Conservation (phyloP, 1,139 yeast genomes). For the Suhomyces ambrosiae region DNA sequence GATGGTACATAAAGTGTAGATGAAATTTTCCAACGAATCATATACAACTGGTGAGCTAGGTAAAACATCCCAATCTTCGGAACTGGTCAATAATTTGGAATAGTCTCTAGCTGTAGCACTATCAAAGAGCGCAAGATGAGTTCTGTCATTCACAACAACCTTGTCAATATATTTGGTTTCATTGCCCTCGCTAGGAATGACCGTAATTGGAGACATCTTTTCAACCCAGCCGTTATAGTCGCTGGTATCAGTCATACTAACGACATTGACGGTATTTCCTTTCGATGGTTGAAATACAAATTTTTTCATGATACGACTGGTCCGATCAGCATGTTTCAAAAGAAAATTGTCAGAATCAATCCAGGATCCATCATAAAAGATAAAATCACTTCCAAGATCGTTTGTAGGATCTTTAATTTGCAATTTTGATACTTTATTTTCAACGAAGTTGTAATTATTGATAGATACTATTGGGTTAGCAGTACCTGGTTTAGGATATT, state of each 20-base stretch:
- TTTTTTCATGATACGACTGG: conserved; percentile 62
- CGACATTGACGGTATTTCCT: conserved; percentile 15
- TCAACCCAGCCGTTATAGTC: conserved; percentile 63
- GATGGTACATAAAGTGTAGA: conserved; percentile 68
- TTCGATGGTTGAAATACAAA: conserved; percentile 49
- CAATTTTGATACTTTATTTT: conserved; percentile 22
- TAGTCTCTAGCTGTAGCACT: conserved; percentile 48
- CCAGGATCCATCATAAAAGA: conserved; percentile 78
- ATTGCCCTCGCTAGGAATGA: conserved; percentile 26
- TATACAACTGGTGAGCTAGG: conserved; percentile 57
- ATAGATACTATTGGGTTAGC: conserved; percentile 64
- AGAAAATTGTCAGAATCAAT: conserved; percentile 55
- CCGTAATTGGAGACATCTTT: conserved; percentile 36
- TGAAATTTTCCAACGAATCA: conserved; percentile 49
- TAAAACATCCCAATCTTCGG: conserved; percentile 70
- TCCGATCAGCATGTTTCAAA: conserved; percentile 70
- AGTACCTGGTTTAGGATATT: conserved; percentile 91
- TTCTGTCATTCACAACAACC: conserved; percentile 61
- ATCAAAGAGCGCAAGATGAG: conserved; percentile 71
- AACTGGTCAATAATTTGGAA: conserved; percentile 48
- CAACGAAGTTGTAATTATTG: conserved; percentile 42
- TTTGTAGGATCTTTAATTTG: conserved; percentile 19
- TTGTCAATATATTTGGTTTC: conserved; percentile 72
- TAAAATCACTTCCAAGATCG: conserved; percentile 48
- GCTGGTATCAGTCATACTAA: conserved; percentile 37